phyloP scores from a whole-genome alignment of 257 asterid species.

The Cruciata laevipes region DNA sequence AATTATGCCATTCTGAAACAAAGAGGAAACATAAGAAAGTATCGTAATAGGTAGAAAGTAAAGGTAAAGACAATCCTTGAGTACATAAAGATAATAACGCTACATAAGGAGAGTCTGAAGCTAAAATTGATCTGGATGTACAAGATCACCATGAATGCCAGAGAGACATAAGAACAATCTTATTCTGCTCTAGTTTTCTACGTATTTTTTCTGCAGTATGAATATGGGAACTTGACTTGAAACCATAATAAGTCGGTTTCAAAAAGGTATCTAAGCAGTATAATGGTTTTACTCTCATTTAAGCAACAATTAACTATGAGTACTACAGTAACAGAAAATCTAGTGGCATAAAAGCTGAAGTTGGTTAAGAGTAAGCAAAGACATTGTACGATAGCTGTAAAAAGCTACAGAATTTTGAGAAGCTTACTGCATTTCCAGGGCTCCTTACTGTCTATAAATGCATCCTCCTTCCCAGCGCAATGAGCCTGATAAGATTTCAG shows the following conservation, averaged over 20 bases:
- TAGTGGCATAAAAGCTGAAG: not conserved
- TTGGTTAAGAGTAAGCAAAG: too few relatives aligned
- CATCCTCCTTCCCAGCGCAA: constrained; percentile 48
- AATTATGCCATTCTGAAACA: constrained; percentile 69
- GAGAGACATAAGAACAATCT: not conserved
- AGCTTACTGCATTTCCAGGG: constrained; percentile 64
- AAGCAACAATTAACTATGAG: not conserved
- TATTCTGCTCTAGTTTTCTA: not conserved
- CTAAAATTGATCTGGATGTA: not conserved
- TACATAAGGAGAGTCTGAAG: not conserved
- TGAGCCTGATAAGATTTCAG: constrained; percentile 70
- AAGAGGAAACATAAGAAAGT: constrained; percentile 6
- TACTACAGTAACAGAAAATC: not conserved
- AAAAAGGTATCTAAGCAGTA: too few relatives aligned
- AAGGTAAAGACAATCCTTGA: not conserved
- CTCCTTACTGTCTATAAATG: too few relatives aligned
- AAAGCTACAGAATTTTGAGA: not conserved
- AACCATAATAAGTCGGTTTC: not conserved
- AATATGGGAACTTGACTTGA: too few relatives aligned
- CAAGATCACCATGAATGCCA: not conserved
- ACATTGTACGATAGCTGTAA: not conserved
- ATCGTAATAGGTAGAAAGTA: not conserved
- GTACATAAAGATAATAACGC: not conserved
- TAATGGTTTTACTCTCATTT: not conserved
- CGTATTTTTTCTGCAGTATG: too few relatives aligned